Conservation (phyloP, 768 basidiomycete genomes). For the Lentinus tigrinus region DNA sequence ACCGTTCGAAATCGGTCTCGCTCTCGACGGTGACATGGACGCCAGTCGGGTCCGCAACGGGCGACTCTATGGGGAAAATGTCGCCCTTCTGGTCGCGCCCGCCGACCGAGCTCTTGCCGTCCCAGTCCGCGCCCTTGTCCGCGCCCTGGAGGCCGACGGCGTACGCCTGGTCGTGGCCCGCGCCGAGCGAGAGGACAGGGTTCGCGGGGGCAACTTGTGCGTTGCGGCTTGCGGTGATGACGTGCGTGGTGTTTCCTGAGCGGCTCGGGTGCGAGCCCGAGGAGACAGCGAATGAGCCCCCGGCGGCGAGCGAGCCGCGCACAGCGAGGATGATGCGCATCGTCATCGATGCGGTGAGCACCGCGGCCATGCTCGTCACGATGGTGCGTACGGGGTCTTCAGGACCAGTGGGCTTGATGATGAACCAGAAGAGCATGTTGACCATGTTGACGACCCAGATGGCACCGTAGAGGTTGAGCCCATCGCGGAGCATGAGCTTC, state of each 20-base stretch:
- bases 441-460: conserved; percentile 78
- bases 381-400: conserved; percentile 78
- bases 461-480: conserved; percentile 82
- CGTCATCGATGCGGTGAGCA: conserved; percentile 85
- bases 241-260: conserved; percentile 31
- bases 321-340: conserved; percentile 84
- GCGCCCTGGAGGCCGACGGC: conserved; percentile 32
- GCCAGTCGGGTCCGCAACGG: conserved; percentile 9
- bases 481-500: conserved; percentile 90
- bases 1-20: conserved; percentile 29
- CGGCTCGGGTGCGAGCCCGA: conserved; percentile 21
- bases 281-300: conserved; percentile 62
- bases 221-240: conserved; percentile 24
- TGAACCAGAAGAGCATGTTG: conserved; percentile 88
- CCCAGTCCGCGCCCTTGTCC: conserved; percentile 25
- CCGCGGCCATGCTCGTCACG: conserved; percentile 81
- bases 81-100: conserved; percentile 30
- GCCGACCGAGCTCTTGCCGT: conserved; percentile 30
- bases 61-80: conserved; percentile 20
- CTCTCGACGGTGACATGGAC: conserved; percentile 34
- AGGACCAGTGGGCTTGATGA: conserved; percentile 61
- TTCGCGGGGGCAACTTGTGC: conserved; percentile 6
- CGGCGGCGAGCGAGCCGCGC: conserved; percentile 69
- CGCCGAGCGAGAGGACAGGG: conserved; percentile 28
- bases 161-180: conserved; percentile 22